Conservation (phyloP, 352 stramenopile species). For the Pythium rhizo-oryzae region DNA sequence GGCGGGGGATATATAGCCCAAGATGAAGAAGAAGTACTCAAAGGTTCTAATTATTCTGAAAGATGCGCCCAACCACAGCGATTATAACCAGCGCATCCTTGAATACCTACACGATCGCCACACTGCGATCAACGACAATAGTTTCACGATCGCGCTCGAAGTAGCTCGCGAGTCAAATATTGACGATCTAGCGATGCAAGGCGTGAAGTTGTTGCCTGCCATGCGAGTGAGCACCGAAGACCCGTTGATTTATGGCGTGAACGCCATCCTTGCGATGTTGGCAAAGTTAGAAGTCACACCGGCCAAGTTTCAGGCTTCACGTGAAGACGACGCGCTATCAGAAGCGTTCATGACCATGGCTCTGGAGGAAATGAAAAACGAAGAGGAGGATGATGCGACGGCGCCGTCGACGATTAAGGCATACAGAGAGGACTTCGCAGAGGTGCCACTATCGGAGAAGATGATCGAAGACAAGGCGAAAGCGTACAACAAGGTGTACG, state of each 20-base stretch:
- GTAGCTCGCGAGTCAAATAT: neutral
- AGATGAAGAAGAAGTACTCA: too few relatives aligned
- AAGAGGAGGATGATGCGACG: too few relatives aligned
- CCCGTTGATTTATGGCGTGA: neutral
- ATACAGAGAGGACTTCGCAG: neutral
- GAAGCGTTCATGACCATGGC: too few relatives aligned
- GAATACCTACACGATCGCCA: conserved; percentile 1
- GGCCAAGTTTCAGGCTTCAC: too few relatives aligned
- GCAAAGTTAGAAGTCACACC: neutral
- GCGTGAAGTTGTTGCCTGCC: neutral
- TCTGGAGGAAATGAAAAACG: too few relatives aligned
- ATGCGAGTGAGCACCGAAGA: neutral
- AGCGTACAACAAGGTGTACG: neutral
- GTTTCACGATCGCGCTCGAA: neutral
- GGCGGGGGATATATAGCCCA: too few relatives aligned
- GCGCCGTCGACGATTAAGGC: conserved; percentile 1
- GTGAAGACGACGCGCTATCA: too few relatives aligned
- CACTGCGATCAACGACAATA: neutral
- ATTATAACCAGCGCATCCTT: neutral
- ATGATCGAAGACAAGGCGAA: neutral
- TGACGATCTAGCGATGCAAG: neutral
- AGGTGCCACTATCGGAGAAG: neutral
- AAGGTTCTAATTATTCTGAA: too few relatives aligned
- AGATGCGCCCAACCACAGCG: neutral
- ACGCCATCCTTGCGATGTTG: neutral